Evolutionary conservation across 2,329 filamentous ascomycete species (phyloP), one percentile per base, ranked within the genome.

Genomic region (Aspergillus ruber): DNA sequence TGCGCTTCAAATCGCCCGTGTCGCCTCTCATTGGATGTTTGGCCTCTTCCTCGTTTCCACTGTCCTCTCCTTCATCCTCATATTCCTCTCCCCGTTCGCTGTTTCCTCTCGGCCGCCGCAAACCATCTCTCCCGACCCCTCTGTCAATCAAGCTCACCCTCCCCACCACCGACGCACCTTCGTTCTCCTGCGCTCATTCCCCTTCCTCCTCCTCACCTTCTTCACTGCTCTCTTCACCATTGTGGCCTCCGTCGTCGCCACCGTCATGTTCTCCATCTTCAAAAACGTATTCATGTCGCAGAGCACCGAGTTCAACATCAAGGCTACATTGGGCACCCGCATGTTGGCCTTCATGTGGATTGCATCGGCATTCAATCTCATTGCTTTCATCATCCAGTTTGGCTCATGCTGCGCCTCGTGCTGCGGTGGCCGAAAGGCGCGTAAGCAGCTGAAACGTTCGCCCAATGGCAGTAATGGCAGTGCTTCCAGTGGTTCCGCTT

Each of bases 331-430:
- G 29, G 90, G 90, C 5, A 69, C 66, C 32, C 77, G 81, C 55
- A 90, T 95, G 86, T 80, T 95, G 59, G 85, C 73, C 0, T 94
- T 95, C 62, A 91, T 95, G 85, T 97, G 91, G 90, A 79, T 89
- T 23, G 87, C 85, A 0, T 78, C 83, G 0, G 80, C 75, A 0
- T 80, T 84, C 50, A 79, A 81, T 1, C 69, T 88, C 4, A 60
- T 90, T 17, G 84, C 85, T 0, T 90, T 87, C 58, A 64, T 86
- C 27, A 73, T 94, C 17, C 88, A 94, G 65, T 72, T 85, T 23
- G 81, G 84, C 27, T 77, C 91, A 66, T 87, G 84, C 57, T 95
- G 89, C 67, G 94, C 87, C 12, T 63, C 70, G 18, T 73, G 70
- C 49, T 72, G 69, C 44, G 67, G 70, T 21, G 68, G 67, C 6